Evolutionary conservation across 805 yeast species (phyloP), one percentile per base, ranked within the genome.

Genomic region (Ogataea methanolica): DNA sequence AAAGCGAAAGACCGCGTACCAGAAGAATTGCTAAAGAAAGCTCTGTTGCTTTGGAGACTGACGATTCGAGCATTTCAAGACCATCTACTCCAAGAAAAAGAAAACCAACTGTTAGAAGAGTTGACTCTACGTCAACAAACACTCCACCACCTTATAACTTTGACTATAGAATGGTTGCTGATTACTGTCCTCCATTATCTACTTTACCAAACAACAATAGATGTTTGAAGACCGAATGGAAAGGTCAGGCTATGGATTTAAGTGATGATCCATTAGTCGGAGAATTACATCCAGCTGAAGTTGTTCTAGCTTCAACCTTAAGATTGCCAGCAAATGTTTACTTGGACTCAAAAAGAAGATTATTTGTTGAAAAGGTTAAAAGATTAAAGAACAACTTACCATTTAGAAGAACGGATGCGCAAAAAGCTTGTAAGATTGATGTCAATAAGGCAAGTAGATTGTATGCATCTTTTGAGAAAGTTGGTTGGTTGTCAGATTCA

Each of bases 331-430:
- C 90, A 49, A 86, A 83, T 51, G 81, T 91, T 34, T 92, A 91
- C 65, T 73, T 86, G 63, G 83, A 79, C 58, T 83, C 89, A 16
- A 86, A 86, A 69, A 81, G 90, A 67, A 78, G 98, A 54, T 74
- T 92, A 26, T 94, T 92, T 68, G 80, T 82, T 49, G 98, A 92
- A 65, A 92, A 90, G 70, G 94, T 91, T 33, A 81, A 80, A 55
- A 79, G 96, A 44, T 67, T 82, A 58, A 80, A 79, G 57, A 70
- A 73, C 43, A 84, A 83, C 29, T 72, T 82, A 61, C 92, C 94
- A 26, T 92, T 92, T 70, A 83, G 97, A 69, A 83, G 97, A 69
- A 94, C 98, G 0, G 99, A 92, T 68, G 96, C 97, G 7, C 98
- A 92, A 69, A 94, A 94, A 72, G 97, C 97, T 6, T 92, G 98